Base-by-base conservation (phyloP, 352 stramenopile genomes). In the Pythium utonaiense region DNA sequence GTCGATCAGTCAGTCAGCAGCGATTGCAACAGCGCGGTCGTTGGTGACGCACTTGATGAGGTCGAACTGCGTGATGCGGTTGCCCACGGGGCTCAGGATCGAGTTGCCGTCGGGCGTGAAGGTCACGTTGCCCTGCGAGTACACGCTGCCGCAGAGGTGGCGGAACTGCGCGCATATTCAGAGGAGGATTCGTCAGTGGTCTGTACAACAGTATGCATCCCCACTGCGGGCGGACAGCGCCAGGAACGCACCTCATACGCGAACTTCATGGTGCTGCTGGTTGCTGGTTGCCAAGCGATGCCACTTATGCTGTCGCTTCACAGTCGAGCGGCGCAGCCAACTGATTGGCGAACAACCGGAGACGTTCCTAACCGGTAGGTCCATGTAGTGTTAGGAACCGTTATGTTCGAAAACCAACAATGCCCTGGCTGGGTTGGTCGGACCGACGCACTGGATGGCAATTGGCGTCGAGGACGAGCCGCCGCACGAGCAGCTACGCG, bases 51-150 rank as follows among this genome's bases (percentile, higher is more conserved):
- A 96, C 88, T 95, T 91, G 75, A 94, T 85, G 70, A 98, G 78
- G 63, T 98, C 93, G 67, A 98, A 97, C 63, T 96, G 83, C 24
- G 89, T 96, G 69, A 98, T 95, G 64, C 93, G 89, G 74, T 98
- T 98, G 49, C 93, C 89, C 33, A 98, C 93, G 33, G 93, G 88
- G 54, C 85, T 97, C 51, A 98, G 75, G 45, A 98, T 77, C 36
- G 78, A 89, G 73, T 97, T 98, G 51, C 93, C 90, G 48, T 97
- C 90, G 21, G 92, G 88, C 48, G 93, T 96, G 70, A 97, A 98
- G 31, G 96, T 64, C 14, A 98, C 80, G 66, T 98, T 98, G 64
- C 90, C 93, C 71, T 96, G 87, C 51, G 88, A 93, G 75, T 98
- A 97, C 44, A 97, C 92, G 50, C 85, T 96, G 69, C 93, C 93